A percentile compares a stretch with the other conserved stretches of the same genome.
Conservation (phyloP, 148 eudicot genomes). For the Amaranthus cruentus region DNA sequence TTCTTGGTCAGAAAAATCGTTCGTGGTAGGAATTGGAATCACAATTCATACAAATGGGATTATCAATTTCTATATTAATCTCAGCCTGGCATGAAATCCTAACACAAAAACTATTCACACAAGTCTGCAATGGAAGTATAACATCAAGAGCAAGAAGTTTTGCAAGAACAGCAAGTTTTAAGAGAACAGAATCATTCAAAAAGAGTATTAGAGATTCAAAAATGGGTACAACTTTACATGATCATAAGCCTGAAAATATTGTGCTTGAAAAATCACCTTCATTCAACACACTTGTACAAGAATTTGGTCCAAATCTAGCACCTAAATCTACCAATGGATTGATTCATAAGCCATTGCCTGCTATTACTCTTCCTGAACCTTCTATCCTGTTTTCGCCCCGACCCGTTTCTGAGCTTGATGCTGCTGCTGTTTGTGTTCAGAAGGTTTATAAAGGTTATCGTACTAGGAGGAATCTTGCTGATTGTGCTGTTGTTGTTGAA, state of each 20-base stretch:
- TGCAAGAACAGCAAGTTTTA: constrained; percentile 40
- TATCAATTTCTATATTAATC: constrained; percentile 44
- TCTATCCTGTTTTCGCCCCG: constrained; percentile 60
- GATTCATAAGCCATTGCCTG: constrained; percentile 37
- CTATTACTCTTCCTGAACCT: constrained; percentile 64
- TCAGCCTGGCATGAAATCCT: constrained; percentile 60
- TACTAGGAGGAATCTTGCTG: constrained; percentile 81
- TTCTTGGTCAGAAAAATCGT: neutral
- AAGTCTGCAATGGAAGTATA: constrained; percentile 18
- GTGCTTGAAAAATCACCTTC: constrained; percentile 52
- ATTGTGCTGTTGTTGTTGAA: constrained; percentile 91
- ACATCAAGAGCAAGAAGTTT: constrained; percentile 30
- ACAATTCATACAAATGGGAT: constrained; percentile 28
- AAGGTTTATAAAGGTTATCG: constrained; percentile 87
- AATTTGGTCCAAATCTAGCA: constrained; percentile 22
- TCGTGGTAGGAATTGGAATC: neutral
- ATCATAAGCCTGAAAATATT: constrained; percentile 46
- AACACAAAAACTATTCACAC: constrained; percentile 28
- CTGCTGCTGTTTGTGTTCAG: constrained; percentile 79
- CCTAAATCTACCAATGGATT: constrained; percentile 31
- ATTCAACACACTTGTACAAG: constrained; percentile 47
- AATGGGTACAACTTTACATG: constrained; percentile 30
- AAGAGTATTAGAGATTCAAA: neutral
- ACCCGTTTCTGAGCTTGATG: constrained; percentile 78
- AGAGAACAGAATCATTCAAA: constrained; percentile 30